Evolutionary conservation across 768 basidiomycete species (phyloP), one percentile per base, ranked within the genome.

Genomic region (Pisolithus tinctorius): DNA sequence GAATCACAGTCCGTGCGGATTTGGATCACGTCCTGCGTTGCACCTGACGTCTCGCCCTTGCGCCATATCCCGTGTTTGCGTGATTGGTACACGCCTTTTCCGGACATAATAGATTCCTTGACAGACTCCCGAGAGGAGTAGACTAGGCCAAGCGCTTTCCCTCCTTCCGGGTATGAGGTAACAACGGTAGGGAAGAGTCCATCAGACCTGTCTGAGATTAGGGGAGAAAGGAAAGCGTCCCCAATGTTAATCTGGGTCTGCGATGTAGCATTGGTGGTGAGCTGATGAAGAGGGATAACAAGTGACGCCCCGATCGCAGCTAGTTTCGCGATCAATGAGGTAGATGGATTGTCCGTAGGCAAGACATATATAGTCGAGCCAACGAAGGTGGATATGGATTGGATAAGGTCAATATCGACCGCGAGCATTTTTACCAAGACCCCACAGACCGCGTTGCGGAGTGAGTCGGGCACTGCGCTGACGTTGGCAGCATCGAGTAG

Each of bases 21-120:
- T 58, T 79, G 77, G 29, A 91, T 71, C 50, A 99, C 80, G 16
- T 89, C 81, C 62, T 99, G 96, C 3, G 87, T 90, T 14, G 95
- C 87, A 13, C 95, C 95, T 14, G 92, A 94, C 0, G 93, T 94
- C 71, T 92, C 94, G 14, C 96, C 96, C 65, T 99, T 99, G 47
- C 88, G 75, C 96, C 96, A 99, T 30, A 98, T 72, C 14, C 94
- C 94, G 61, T 95, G 91, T 64, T 90, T 93, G 54, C 96, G 83
- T 17, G 94, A 97, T 64, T 97, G 93, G 65, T 99, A 99, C 11
- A 95, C 86, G 14, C 96, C 96, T 63, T 84, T 86, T 26, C 93
- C 92, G 2, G 92, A 85, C 36, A 82, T 54, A 65, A 99, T 92
- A 58, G 88, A 87, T 66, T 94, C 90, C 45, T 77, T 79, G 59